A percentile compares a stretch with the other conserved stretches of the same genome.
These are phyloP conservation scores for Naegleria lovaniensis DNA, from an alignment of 208 protist species.

Conservation along the genomic window DNA sequence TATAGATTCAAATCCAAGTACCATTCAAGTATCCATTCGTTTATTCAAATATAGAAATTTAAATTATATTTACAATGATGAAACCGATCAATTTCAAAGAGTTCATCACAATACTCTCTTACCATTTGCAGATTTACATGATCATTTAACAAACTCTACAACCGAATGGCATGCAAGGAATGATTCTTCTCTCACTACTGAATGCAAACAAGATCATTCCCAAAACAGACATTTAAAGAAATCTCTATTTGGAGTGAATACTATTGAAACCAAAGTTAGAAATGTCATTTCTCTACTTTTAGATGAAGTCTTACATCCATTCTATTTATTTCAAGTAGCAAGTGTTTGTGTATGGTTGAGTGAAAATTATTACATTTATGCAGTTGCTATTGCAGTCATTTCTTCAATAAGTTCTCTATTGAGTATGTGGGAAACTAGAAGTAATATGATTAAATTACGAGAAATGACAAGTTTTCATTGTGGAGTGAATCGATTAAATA, in stretches of 20 bases:
- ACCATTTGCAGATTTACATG: neutral
- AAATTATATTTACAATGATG: neutral
- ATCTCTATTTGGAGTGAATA: conserved; percentile 22
- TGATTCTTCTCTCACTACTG: no score
- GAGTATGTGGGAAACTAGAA: conserved; percentile 20
- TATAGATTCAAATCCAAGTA: no score
- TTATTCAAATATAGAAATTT: neutral
- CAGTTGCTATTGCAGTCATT: neutral
- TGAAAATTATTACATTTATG: conserved; percentile 25
- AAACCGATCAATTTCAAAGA: neutral
- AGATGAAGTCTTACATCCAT: conserved; percentile 32
- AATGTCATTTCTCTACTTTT: neutral
- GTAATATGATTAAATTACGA: neutral
- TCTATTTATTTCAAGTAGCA: conserved; percentile 35
- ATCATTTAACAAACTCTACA: neutral
- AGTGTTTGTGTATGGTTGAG: conserved; percentile 23
- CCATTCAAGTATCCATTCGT: neutral
- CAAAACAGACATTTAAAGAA: neutral
- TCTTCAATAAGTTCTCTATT: neutral
- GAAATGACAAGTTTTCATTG: neutral
- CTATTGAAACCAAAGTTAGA: neutral
- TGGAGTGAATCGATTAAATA: neutral
- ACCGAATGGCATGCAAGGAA: no score
- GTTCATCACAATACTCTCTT: neutral
- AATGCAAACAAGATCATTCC: neutral